Conservation (phyloP, 2,329 filamentous ascomycete species). For the Fusarium scirpi region DNA sequence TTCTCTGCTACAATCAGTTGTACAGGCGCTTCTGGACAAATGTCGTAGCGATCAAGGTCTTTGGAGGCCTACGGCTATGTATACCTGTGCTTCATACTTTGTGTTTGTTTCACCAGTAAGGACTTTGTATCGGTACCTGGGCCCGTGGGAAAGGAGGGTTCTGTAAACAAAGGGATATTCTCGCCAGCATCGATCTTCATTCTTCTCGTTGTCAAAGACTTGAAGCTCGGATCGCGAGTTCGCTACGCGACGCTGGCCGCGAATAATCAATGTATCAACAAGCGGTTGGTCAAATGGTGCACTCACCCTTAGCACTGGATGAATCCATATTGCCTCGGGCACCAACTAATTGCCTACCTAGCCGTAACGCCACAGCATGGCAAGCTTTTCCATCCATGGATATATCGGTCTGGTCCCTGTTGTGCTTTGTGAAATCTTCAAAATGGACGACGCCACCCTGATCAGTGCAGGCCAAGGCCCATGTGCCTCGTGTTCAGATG, state of each 20-base stretch:
- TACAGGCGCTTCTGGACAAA: slow-evolving; percentile 19
- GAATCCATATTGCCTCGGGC: neutral
- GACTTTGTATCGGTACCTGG: slow-evolving; percentile 25
- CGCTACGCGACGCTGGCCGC: neutral
- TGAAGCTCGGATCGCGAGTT: neutral
- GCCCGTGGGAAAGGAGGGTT: neutral
- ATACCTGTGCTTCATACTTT: slow-evolving; percentile 30
- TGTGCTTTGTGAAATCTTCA: slow-evolving; percentile 21
- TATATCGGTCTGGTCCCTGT: slow-evolving; percentile 2
- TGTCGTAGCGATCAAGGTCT: slow-evolving; percentile 17
- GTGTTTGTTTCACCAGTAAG: slow-evolving; percentile 37
- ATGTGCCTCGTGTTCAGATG: slow-evolving; percentile 41
- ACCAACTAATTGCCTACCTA: neutral
- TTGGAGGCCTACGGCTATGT: slow-evolving; percentile 32
- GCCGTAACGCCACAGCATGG: slow-evolving; percentile 8
- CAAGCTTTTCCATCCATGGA: neutral
- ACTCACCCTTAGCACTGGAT: neutral
- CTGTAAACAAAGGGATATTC: slow-evolving; percentile 6
- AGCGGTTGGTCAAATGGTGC: neutral
- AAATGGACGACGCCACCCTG: slow-evolving; percentile 16
- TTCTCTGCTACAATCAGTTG: slow-evolving; percentile 10
- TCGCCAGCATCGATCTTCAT: neutral
- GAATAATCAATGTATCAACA: neutral
- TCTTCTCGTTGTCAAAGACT: neutral
- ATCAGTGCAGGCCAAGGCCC: slow-evolving; percentile 13